A percentile compares a stretch with the other conserved stretches of the same genome.
phyloP scores from a whole-genome alignment of 495 filamentous ascomycete genomes.

The Friedmanniomyces simplex region DNA sequence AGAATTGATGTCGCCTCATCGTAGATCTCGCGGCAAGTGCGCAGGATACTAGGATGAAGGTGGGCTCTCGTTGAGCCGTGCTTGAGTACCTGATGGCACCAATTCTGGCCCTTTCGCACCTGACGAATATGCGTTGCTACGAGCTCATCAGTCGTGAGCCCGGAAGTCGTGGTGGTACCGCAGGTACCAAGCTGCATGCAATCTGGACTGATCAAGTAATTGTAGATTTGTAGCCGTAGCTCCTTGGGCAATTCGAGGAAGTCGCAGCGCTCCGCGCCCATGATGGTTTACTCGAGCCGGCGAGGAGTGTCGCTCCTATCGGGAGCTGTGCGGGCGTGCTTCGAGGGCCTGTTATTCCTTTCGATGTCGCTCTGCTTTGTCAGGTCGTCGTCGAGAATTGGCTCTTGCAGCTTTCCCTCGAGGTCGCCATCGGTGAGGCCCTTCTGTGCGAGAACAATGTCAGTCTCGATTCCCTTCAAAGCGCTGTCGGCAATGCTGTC shows the following conservation, averaged over 20 bases:
- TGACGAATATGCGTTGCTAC: not conserved
- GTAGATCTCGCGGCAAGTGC: not conserved
- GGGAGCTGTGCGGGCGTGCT: not conserved
- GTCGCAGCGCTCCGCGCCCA: not conserved
- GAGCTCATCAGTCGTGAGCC: not conserved
- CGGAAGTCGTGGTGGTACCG: not conserved
- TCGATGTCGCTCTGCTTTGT: too few relatives aligned
- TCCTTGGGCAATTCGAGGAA: not conserved
- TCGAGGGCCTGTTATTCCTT: not conserved
- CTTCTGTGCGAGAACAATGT: too few relatives aligned
- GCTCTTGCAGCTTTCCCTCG: too few relatives aligned
- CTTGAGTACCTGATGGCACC: too few relatives aligned
- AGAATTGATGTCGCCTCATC: not conserved
- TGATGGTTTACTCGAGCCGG: not conserved
- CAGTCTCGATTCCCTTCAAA: too few relatives aligned
- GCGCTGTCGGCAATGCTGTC: too few relatives aligned
- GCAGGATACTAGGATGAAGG: not conserved
- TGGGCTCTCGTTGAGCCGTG: not conserved
- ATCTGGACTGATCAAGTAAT: not conserved
- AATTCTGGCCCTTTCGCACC: too few relatives aligned
- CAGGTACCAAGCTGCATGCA: not conserved
- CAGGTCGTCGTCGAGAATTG: too few relatives aligned
- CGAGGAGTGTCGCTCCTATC: too few relatives aligned
- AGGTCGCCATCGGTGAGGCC: too few relatives aligned
- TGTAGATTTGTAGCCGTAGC: not conserved